Conservation (phyloP, 129 eudicot species). For the Flaveria sonorensis region DNA sequence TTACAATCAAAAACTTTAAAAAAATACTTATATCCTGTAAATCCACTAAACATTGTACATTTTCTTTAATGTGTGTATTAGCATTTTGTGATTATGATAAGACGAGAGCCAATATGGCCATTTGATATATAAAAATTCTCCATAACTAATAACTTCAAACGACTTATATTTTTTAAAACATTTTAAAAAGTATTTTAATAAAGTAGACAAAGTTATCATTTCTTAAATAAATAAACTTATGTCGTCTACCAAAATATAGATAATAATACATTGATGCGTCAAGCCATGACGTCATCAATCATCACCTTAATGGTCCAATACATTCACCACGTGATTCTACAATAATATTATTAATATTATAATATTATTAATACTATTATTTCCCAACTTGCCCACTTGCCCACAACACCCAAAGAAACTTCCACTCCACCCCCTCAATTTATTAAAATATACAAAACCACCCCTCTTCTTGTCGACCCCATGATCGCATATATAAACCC, state of each 20-base stretch:
- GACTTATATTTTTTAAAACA: no score
- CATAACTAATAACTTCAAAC: no score
- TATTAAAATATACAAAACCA: conserved; percentile 6
- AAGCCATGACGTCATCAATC: conserved; percentile 40
- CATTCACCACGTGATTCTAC: conserved; percentile 52
- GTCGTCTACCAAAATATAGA: not conserved
- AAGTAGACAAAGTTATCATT: not conserved
- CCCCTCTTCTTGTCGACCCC: conserved; percentile 10
- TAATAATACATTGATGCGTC: conserved; percentile 25
- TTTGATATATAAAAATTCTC: no score
- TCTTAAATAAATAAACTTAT: no score
- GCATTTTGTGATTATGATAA: no score
- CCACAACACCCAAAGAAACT: conserved; percentile 16
- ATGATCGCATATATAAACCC: conserved; percentile 27
- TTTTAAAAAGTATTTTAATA: no score
- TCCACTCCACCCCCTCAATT: conserved; percentile 29
- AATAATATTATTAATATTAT: not conserved
- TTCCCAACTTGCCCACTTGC: conserved; percentile 54
- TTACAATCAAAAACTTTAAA: no score
- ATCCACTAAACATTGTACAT: no score
- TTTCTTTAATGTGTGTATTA: no score
- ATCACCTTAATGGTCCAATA: not conserved
- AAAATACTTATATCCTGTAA: no score
- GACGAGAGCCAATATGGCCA: no score
- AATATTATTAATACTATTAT: conserved; percentile 17